Evolutionary conservation across 164 flowering plant genomes (phyloP).

Genomic region (Kingdonia uniflora): DNA sequence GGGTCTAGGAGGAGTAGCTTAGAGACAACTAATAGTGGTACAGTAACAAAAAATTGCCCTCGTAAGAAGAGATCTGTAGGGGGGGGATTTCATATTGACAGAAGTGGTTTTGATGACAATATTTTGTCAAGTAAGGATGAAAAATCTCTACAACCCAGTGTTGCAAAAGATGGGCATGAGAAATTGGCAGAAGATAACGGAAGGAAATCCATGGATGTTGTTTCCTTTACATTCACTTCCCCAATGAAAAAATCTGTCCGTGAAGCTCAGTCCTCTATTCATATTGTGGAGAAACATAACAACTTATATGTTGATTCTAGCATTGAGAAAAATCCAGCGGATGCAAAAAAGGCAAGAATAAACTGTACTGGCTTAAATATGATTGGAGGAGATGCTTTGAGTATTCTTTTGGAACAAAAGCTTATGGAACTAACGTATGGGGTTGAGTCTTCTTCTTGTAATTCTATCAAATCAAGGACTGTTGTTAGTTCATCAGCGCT

Average conservation of each 20-base stretch:
- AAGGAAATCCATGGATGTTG: conserved; percentile 65
- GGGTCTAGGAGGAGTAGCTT: conserved; percentile 36
- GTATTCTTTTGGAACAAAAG: conserved; percentile 74
- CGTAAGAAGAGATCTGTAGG: conserved; percentile 56
- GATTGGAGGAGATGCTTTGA: conserved; percentile 68
- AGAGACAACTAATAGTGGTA: conserved; percentile 30
- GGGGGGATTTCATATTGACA: conserved; percentile 25
- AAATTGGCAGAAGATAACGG: conserved; percentile 36
- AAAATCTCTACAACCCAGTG: conserved; percentile 20
- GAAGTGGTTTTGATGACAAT: conserved; percentile 19
- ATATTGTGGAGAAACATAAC: conserved; percentile 16
- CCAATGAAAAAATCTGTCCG: conserved; percentile 44
- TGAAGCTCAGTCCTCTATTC: conserved; percentile 28
- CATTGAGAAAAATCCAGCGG: conserved; percentile 21
- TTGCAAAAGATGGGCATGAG: conserved; percentile 13
- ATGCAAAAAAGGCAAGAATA: conserved; percentile 22
- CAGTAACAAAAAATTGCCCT: conserved; percentile 32
- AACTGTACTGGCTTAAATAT: conserved; percentile 40
- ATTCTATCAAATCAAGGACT: conserved; percentile 14
- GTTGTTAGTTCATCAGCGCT: conserved; percentile 19
- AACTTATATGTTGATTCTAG: conserved; percentile 17
- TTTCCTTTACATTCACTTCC: conserved; percentile 88
- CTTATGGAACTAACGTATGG: conserved; percentile 55
- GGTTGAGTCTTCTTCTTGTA: conserved; percentile 27
- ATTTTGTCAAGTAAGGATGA: conserved; percentile 15